Conservation (phyloP, 2,329 filamentous ascomycete genomes). For the Microcera coccophila region DNA sequence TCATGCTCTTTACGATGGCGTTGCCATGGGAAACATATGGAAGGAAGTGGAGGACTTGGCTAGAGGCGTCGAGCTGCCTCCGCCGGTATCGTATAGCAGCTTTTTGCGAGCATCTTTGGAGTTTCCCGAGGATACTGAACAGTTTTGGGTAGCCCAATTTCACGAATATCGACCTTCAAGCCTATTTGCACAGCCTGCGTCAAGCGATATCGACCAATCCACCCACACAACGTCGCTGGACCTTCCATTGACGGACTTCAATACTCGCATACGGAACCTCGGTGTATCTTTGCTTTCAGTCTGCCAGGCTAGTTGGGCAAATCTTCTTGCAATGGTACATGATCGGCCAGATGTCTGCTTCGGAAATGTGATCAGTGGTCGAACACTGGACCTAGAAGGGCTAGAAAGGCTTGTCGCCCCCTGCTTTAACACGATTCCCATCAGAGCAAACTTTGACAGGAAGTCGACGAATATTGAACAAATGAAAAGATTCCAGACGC, state of each 20-base stretch:
- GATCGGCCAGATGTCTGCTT: slow-evolving; percentile 69
- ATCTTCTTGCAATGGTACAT: slow-evolving; percentile 55
- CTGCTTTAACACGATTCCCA: slow-evolving; percentile 85
- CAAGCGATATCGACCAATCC: slow-evolving; percentile 26
- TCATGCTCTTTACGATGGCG: slow-evolving; percentile 83
- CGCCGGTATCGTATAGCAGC: slow-evolving; percentile 52
- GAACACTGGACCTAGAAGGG: slow-evolving; percentile 61
- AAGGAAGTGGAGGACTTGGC: slow-evolving; percentile 64
- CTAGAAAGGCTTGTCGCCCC: slow-evolving; percentile 76
- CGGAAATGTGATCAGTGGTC: slow-evolving; percentile 79
- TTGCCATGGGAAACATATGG: slow-evolving; percentile 67
- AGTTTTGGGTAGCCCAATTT: slow-evolving; percentile 64
- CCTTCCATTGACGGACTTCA: slow-evolving; percentile 43
- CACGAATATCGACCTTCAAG: slow-evolving; percentile 40
- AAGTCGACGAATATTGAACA: slow-evolving; percentile 52
- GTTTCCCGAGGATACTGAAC: slow-evolving; percentile 46
- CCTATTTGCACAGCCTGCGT: slow-evolving; percentile 22
- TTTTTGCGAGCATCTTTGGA: slow-evolving; percentile 61
- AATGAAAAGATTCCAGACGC: slow-evolving; percentile 54
- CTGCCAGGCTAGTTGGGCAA: slow-evolving; percentile 70
- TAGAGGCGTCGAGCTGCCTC: slow-evolving; percentile 41
- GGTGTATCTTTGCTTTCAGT: slow-evolving; percentile 62
- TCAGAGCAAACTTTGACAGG: slow-evolving; percentile 54
- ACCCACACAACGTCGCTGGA: slow-evolving; percentile 29
- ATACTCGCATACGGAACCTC: slow-evolving; percentile 47